Base-by-base conservation (phyloP, 306 rosid genomes). In the Vicia faba region DNA sequence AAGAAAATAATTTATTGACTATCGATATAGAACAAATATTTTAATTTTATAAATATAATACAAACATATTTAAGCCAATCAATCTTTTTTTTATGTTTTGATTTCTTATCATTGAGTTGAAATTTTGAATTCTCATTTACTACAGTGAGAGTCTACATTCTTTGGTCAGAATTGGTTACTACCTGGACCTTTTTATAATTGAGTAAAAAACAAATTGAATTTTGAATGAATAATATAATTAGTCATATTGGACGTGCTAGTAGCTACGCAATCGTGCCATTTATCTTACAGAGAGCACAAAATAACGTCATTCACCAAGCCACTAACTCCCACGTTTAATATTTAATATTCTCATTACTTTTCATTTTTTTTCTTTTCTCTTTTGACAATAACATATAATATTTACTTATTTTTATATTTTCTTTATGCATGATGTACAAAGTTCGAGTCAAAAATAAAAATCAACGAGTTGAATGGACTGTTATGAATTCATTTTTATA, bases 241-340 rank as follows among this genome's bases (percentile, higher is more conserved):
- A 0, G 25, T 61, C 29, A 53, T n/a, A 70, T 13, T 64, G 45
- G 44, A 53, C 26, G 49, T 53, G 70, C 53, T n/a, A 54, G 23
- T 23, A 5, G 60, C 15, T 53, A 54, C 18, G 11, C 19, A 9
- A 61, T 69, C 18, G 18, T 31, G 18, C 46, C 43, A 54, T 26
- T 20, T 26, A 50, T 51, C 36, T 60, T 58, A 16, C 29, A 2
- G 11, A 51, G 51, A 13, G 39, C 28, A 3, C 59, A 28, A 0
- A 29, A 29, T 51, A 14, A 62, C 35, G 43, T 72, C 69, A 38
- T 18, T 40, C 64, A 13, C 67, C 53, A 74, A 56, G 14, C n/a
- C 60, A 46, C 9, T 7, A 16, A 16, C 29, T 59, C 19, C 50
- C 59, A 45, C 41, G 36, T 67, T 50, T 68, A 67, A 15, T 19